These are phyloP conservation scores for Saturnispora sanitii DNA, from an alignment of 805 yeast species.

Conservation along the genomic window DNA sequence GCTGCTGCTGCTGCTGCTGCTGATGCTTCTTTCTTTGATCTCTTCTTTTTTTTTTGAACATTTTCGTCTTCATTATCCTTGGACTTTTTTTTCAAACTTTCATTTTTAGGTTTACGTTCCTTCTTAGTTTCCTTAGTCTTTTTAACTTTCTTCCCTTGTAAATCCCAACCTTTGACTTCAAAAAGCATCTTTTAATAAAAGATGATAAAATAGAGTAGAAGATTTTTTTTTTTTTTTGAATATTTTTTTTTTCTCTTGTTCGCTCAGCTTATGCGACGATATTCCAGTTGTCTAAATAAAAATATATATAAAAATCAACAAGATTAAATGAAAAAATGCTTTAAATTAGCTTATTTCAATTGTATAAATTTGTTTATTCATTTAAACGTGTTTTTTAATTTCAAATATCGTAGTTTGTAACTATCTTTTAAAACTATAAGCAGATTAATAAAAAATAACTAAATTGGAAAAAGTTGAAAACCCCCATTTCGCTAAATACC, in stretches of 20 bases:
- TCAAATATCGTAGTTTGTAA: no score
- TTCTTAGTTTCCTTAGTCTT: slow-evolving; percentile 27
- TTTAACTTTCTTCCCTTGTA: slow-evolving; percentile 45
- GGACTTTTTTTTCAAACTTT: slow-evolving; percentile 10
- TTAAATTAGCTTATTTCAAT: no score
- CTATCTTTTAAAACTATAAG: no score
- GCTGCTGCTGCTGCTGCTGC: neutral
- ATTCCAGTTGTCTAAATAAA: neutral
- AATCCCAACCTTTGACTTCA: slow-evolving; percentile 75
- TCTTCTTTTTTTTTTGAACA: slow-evolving; percentile 3
- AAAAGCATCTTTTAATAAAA: slow-evolving; percentile 32
- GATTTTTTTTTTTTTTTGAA: neutral
- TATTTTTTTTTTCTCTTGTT: neutral
- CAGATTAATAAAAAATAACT: no score
- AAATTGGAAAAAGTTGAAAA: no score
- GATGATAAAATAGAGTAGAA: neutral
- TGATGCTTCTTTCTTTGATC: neutral
- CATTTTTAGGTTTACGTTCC: slow-evolving; percentile 18
- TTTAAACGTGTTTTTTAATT: no score
- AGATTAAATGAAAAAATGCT: no score
- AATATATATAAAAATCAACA: neutral
- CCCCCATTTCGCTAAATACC: no score
- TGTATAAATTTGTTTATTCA: no score
- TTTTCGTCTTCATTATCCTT: slow-evolving; percentile 9
- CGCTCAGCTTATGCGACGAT: neutral